A percentile compares a stretch with the other conserved stretches of the same genome.
phyloP scores from a whole-genome alignment of 768 basidiomycete species.

The Suillus subluteus region DNA sequence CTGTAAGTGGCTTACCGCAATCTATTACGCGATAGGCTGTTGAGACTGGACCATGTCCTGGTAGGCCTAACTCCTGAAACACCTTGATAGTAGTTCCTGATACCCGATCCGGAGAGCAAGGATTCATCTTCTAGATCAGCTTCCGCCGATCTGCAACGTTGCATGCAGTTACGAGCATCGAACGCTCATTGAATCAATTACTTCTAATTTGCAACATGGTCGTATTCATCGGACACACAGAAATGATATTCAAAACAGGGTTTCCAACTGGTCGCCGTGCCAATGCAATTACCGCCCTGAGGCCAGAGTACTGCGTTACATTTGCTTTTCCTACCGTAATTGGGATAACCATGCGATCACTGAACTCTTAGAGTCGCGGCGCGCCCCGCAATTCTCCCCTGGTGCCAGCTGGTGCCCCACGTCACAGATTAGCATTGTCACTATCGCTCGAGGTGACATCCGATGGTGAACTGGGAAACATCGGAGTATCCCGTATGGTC shows the following conservation, averaged over 20 bases:
- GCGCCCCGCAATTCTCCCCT: too few relatives aligned
- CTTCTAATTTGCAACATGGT: neutral
- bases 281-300: too few relatives aligned
- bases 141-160: slow-evolving; percentile 7
- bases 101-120: neutral
- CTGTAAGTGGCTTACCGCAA: neutral
- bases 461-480: too few relatives aligned
- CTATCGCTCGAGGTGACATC: too few relatives aligned
- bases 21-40: neutral
- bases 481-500: neutral
- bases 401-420: neutral
- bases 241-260: too few relatives aligned
- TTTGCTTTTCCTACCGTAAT: too few relatives aligned
- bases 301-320: too few relatives aligned
- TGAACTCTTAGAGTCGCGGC: too few relatives aligned
- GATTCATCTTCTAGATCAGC: neutral
- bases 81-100: neutral
- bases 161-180: neutral
- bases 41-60: neutral
- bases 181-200: neutral
- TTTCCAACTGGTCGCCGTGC: too few relatives aligned
- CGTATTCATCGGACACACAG: neutral
- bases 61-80: neutral
- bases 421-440: neutral
- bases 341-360: too few relatives aligned